phyloP scores from a whole-genome alignment of 2,329 filamentous ascomycete genomes.

The Venturia effusa region DNA sequence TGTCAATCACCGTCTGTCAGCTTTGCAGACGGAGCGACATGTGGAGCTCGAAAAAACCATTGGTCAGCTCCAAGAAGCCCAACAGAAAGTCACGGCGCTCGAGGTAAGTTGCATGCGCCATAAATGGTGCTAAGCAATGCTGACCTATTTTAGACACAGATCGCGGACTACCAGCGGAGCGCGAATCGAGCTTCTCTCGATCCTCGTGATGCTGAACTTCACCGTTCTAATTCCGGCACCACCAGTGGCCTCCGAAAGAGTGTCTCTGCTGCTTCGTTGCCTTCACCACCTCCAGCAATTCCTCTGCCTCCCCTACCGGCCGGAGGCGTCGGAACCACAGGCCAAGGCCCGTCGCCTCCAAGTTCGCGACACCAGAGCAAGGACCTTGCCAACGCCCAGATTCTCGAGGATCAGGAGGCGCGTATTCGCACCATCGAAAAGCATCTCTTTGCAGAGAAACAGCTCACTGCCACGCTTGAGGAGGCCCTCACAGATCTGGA shows the following conservation, averaged over 20 bases:
- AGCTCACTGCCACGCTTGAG: constrained; percentile 88
- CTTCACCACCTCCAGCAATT: constrained; percentile 88
- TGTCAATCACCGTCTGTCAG: constrained; percentile 75
- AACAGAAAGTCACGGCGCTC: constrained; percentile 52
- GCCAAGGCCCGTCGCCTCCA: constrained; percentile 45
- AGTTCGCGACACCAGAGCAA: constrained; percentile 70
- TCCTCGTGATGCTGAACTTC: constrained; percentile 36
- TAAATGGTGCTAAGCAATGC: constrained; percentile 15
- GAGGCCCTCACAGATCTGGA: constrained; percentile 93
- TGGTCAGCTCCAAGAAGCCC: constrained; percentile 64
- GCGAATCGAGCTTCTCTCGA: constrained; percentile 34
- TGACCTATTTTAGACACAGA: constrained; percentile 42
- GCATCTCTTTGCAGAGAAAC: constrained; percentile 89
- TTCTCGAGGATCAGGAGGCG: constrained; percentile 89
- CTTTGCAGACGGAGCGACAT: constrained; percentile 39
- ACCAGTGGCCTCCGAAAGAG: constrained; percentile 74
- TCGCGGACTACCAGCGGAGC: constrained; percentile 41
- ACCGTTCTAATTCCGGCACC: constrained; percentile 46
- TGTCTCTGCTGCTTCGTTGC: constrained; percentile 68
- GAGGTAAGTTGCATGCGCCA: constrained; percentile 47
- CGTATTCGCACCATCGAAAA: constrained; percentile 95
- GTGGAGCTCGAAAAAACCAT: constrained; percentile 29
- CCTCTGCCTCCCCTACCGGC: constrained; percentile 83
- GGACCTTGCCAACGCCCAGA: constrained; percentile 64
- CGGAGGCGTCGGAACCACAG: constrained; percentile 27